phyloP scores from a whole-genome alignment of 176 grass and related monocot genomes.

The barley (Hordeum vulgare) region DNA sequence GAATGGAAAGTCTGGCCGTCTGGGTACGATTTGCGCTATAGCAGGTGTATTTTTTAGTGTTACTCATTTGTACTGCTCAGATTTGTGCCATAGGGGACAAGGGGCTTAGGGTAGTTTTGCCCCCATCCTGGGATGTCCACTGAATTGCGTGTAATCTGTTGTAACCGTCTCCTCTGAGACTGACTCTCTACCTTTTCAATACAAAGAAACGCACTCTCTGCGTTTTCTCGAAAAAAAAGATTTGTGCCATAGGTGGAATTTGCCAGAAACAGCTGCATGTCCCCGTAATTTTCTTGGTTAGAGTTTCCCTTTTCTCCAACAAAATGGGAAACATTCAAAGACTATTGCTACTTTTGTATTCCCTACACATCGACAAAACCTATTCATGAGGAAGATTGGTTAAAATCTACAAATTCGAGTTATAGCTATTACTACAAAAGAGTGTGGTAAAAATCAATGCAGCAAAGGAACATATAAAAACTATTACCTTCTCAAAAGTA shows the following conservation, averaged over 20 bases:
- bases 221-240: too few relatives aligned
- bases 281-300: neutral
- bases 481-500: conserved; percentile 87
- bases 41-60: neutral
- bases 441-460: neutral
- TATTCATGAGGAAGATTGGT: neutral
- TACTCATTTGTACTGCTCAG: neutral
- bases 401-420: neutral
- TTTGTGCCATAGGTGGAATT: neutral
- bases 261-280: neutral
- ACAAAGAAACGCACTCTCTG: too few relatives aligned
- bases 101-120: too few relatives aligned
- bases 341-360: neutral
- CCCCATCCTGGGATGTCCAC: too few relatives aligned
- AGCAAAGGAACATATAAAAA: neutral
- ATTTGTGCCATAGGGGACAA: neutral
- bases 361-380: neutral
- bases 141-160: too few relatives aligned
- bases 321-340: neutral
- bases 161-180: too few relatives aligned
- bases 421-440: neutral
- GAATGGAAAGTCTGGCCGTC: neutral
- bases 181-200: too few relatives aligned
- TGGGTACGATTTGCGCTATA: neutral
- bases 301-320: neutral